Conservation (phyloP, 2,329 filamentous ascomycete genomes). For the Fusarium phyllophilum region DNA sequence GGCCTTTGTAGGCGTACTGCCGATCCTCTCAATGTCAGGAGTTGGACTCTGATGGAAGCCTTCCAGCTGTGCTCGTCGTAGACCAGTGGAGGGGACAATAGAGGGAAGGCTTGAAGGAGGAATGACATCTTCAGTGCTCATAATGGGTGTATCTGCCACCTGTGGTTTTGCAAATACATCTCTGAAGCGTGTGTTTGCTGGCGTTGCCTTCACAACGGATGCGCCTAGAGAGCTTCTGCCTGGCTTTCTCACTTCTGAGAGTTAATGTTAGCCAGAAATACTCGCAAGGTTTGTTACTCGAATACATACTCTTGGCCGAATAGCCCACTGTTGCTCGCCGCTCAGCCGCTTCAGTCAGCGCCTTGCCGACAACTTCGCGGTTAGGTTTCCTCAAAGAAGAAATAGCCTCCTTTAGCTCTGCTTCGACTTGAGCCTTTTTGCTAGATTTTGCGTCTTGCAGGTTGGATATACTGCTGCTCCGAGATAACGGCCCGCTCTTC, state of each 20-base stretch:
- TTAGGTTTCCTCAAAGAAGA: slow-evolving; percentile 80
- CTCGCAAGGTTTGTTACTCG: background rate
- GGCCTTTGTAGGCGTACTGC: slow-evolving; percentile 46
- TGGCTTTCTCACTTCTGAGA: slow-evolving; percentile 63
- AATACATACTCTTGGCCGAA: slow-evolving; percentile 59
- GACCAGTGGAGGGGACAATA: slow-evolving; percentile 55
- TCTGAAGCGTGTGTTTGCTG: slow-evolving; percentile 64
- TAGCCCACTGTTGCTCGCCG: slow-evolving; percentile 62
- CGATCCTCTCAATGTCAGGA: slow-evolving; percentile 45
- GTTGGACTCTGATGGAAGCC: slow-evolving; percentile 46
- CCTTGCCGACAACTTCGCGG: slow-evolving; percentile 73
- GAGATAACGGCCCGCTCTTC: slow-evolving; percentile 52
- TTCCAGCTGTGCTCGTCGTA: slow-evolving; percentile 47
- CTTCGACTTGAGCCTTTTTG: slow-evolving; percentile 74
- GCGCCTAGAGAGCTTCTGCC: slow-evolving; percentile 51
- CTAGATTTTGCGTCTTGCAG: slow-evolving; percentile 67
- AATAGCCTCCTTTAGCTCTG: slow-evolving; percentile 79
- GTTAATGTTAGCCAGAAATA: slow-evolving; percentile 44
- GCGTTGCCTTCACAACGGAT: slow-evolving; percentile 66
- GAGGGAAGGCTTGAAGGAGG: slow-evolving; percentile 53
- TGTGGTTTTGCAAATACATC: slow-evolving; percentile 56
- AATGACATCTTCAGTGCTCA: slow-evolving; percentile 46
- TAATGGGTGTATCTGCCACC: slow-evolving; percentile 29
- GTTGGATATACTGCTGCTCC: slow-evolving; percentile 60
- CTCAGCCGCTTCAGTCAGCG: slow-evolving; percentile 74